Evolutionary conservation across 208 protist species (phyloP), one percentile per base, ranked within the genome.

Genomic region (Crithidia fasciculata): DNA sequence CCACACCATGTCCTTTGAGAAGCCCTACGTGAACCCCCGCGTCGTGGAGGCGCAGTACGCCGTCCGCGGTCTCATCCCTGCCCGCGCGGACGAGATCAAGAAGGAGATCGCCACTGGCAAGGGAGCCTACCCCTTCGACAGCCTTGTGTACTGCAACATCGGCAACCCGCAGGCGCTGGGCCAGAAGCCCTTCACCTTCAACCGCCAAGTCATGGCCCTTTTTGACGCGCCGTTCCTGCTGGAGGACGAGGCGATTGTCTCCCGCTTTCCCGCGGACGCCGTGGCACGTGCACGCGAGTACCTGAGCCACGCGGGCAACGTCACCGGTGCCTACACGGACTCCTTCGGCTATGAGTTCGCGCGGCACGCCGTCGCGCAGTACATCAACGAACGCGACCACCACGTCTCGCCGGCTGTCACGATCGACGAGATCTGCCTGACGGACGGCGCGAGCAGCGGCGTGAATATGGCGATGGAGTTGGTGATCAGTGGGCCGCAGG

Each of bases 81-180:
- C 85, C 50, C 84, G 85, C 39, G 92, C 93, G 39, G 80, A 91
- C 50, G 83, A 90, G 73, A 94, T 98, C 72, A 81, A 94, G 66
- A 43, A 79, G 36, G 76, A 90, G 60, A 77, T 98, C 40, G 78
- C 81, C 8, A 63, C 57, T 9, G 87, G 82, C 61, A 72, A 58
- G 58, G 65, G 44, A 12, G 76, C 69, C 15, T 83, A 94, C 69
- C 69, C 83, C 8, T 97, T 97, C 76, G 4, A 84, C 36, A 75
- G 94, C 49, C 81, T 99, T 16, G 87, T 99, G 58, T 96, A 93
- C 76, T 99, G 99, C 88, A 99, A 99, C 88, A 99, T 99, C 82
- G 99, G 99, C 69, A 99, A 99, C 83, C 99, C 98, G 47, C 98
- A 99, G 81, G 80, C 87, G 74, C 82, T 99, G 15, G 71, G 93